Base-by-base conservation (phyloP, 2,329 filamentous ascomycete genomes). In the Lasiodiplodia citricola region DNA sequence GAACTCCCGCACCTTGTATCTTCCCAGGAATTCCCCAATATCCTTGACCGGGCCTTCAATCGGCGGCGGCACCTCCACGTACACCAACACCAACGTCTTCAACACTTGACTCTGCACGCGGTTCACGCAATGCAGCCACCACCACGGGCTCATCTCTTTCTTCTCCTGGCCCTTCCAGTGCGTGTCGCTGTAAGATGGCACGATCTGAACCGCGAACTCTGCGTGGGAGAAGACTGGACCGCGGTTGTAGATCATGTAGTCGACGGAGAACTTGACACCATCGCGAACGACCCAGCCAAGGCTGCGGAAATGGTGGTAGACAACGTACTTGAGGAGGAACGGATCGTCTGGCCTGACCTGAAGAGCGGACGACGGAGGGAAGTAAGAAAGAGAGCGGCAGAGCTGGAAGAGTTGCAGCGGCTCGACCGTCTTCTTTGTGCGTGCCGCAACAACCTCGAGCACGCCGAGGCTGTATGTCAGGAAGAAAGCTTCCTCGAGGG, bases 281-380 rank as follows among this genome's bases (percentile, higher is more conserved):
- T 92, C 90, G 16, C 96, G 91, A 0, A 96, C 91, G 1, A 97
- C 93, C 95, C 96, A 99, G 28, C 96, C 96, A 0, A 98, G 85
- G 0, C 94, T 97, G 47, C 96, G 91, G 82, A 97, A 99, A 78
- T 99, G 95, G 77, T 99, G 96, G 78, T 97, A 99, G 21, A 93
- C 93, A 14, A 89, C 90, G 75, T 98, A 99, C 69, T 93, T 90
- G 0, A 97, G 79, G 23, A 98, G 83, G 79, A 99, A 99, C 0
- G 88, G 87, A 74, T 97, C 92, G 77, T 97, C 93, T 0, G 93
- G 89, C 18, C 86, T 84, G 3, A 93, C 83, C 13, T 80, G 76
- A 8, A 77, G 74, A 23, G 74, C 76, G 16, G 74, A 76, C 7
- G 60, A 44, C 10, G 90, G 85, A 8, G 92, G 91, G 65, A 91